phyloP scores from a whole-genome alignment of 108 stramenopile species.

The Conticribra guillardii region DNA sequence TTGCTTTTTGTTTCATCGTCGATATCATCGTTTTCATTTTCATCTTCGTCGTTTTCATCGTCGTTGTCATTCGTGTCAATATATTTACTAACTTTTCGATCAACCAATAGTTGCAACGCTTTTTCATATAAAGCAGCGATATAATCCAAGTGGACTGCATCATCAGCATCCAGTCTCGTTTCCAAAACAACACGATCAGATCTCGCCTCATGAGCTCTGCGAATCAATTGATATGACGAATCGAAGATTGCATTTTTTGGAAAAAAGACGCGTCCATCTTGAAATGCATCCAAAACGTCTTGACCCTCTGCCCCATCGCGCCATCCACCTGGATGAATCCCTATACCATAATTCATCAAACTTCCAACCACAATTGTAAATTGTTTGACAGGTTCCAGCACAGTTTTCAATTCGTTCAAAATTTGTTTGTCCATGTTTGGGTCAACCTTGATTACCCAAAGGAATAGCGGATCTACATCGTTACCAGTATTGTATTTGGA shows the following conservation, averaged over 20 bases:
- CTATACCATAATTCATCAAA: constrained; percentile 64
- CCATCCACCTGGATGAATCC: constrained; percentile 58
- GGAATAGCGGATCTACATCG: constrained; percentile 45
- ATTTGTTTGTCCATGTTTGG: constrained; percentile 58
- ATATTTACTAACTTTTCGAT: constrained; percentile 17
- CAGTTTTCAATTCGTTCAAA: constrained; percentile 36
- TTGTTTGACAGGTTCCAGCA: constrained; percentile 51
- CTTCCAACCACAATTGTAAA: constrained; percentile 65
- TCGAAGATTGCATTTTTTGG: constrained; percentile 11
- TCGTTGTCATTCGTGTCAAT: constrained; percentile 23
- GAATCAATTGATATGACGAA: no score
- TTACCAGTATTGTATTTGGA: background rate
- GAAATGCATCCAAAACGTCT: constrained; percentile 51
- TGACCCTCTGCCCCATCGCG: constrained; percentile 57
- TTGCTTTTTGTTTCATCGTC: constrained; percentile 4
- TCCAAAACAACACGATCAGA: constrained; percentile 64
- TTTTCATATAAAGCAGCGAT: constrained; percentile 58
- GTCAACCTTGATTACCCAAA: constrained; percentile 89
- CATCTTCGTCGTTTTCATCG: constrained; percentile 19
- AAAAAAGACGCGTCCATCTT: constrained; percentile 26
- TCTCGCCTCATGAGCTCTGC: constrained; percentile 57
- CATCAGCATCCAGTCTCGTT: constrained; percentile 86
- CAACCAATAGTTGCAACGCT: constrained; percentile 55
- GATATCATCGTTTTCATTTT: background rate
- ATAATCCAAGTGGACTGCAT: constrained; percentile 72